Evolutionary conservation across 495 filamentous ascomycete species (phyloP), one percentile per base, ranked within the genome.

Genomic region (Chaetomidium leptoderma): DNA sequence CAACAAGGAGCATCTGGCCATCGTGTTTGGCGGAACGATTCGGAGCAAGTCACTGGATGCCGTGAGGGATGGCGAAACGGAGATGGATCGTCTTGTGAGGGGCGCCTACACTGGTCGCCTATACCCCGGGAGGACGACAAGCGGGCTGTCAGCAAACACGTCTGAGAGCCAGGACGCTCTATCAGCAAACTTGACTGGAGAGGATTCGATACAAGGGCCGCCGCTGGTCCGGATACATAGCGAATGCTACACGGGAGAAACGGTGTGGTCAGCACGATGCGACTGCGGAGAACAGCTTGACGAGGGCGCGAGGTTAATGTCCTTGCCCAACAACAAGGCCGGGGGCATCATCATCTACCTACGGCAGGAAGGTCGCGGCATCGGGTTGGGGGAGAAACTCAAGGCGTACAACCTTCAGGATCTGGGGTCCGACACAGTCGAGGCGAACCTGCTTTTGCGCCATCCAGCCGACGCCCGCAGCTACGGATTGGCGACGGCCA

Each of bases 381-480:
- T 98, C 59, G 93, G 93, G 1, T 78, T 98, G 6, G 86, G 87
- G 3, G 91, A 96, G 75, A 98, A 98, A 72, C 78, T 98, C 16
- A 97, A 98, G 74, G 93, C 93, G 13, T 98, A 98, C 69, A 98
- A 98, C 66, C 78, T 98, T 24, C 93, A 98, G 66, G 93, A 98
- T 72, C 76, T 98, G 14, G 93, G 93, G 0, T 89, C 86, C 10
- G 93, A 98, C 72, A 98, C 93, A 0, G 93, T 97, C 3, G 92
- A 98, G 70, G 93, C 93, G 17, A 98, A 98, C 64, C 74, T 98
- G 37, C 68, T 97, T 23, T 75, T 98, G 19, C 79, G 93, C 46
- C 93, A 98, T 71, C 93, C 93, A 0, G 93, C 93, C 3, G 93
- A 98, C 75, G 93, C 92, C 36, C 76, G 93, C 32, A 92, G 88